Evolutionary conservation across 1,284 basidiomycete species (phyloP), one percentile per base, ranked within the genome.

Genomic region (Rhizoctonia solani): DNA sequence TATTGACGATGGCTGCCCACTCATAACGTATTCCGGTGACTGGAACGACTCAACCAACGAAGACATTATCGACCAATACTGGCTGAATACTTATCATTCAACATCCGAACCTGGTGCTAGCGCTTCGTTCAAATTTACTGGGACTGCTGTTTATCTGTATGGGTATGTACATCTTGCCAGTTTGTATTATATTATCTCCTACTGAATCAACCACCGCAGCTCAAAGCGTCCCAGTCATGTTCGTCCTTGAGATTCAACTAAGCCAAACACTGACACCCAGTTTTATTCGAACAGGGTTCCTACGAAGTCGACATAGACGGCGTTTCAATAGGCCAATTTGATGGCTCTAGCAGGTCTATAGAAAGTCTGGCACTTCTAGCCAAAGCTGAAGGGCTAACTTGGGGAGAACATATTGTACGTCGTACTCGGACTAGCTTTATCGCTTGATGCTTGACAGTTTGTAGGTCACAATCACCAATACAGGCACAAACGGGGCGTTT

Each of bases 211-310:
- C 16, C 37, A 39, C 16, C n/a, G 44, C 16, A 63, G 58, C n/a
- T 63, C 58, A 41, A 63, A 63, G 30, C 58, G 58, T 29, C 47
- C 58, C 3, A 63, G 58, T 27, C 58, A 63, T 49, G 58, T 63
- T 16, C 16, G 58, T 63, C 14, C n/a, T 52, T 50, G 16, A 25
- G 19, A 21, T 6, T 49, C 11, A 19, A 47, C 19, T 58, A 32
- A 61, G 37, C 9, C n/a, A n/a, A n/a, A n/a, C n/a, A n/a, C 21
- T 8, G 16, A 5, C 19, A 19, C 5, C 21, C 21, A 46, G 21
- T 46, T 8, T 32, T 49, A 44, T 44, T 50, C 37, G 13, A 37
- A 23, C 23, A 61, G 56, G 56, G 56, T 9, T 34, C 30, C 4
- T 61, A 47, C 44, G 56, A 61, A 4, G 56, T 61, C 13, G 44